Conservation (phyloP, 2,329 filamentous ascomycete species). For the Claviceps digitariae region DNA sequence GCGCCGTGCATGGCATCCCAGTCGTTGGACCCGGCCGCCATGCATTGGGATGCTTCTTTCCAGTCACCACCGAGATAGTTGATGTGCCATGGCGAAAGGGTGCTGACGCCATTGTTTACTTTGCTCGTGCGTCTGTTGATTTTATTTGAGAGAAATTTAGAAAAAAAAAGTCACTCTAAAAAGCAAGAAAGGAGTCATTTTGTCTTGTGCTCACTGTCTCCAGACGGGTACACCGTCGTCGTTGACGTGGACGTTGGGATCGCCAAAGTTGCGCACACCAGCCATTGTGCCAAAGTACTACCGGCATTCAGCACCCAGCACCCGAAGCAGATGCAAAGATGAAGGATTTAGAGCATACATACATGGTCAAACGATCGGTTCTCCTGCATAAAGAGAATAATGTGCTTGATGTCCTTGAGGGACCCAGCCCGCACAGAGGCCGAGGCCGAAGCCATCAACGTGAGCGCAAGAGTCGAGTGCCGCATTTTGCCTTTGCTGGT, state of each 20-base stretch:
- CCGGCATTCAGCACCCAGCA: background rate
- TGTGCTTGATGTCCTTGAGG: slow-evolving; percentile 39
- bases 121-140: background rate
- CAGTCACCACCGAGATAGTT: slow-evolving; percentile 35
- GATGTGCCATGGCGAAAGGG: slow-evolving; percentile 35
- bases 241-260: slow-evolving; percentile 18
- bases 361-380: slow-evolving; percentile 21
- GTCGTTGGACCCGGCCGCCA: slow-evolving; percentile 35
- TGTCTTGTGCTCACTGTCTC: slow-evolving; percentile 28
- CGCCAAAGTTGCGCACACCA: slow-evolving; percentile 40
- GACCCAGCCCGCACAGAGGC: slow-evolving; percentile 20
- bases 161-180: background rate
- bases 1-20: slow-evolving; percentile 37
- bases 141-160: too few relatives aligned
- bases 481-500: background rate
- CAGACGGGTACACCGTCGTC: slow-evolving; percentile 30
- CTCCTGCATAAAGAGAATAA: slow-evolving; percentile 44
- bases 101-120: slow-evolving; percentile 24
- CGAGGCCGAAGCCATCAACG: slow-evolving; percentile 10
- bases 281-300: slow-evolving; percentile 44
- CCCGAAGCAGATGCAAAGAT: background rate
- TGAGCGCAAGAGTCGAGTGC: background rate
- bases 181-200: too few relatives aligned
- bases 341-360: slow-evolving; percentile 9
- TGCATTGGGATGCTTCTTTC: slow-evolving; percentile 37